phyloP scores from a whole-genome alignment of 805 yeast genomes.

The Cyberlindnera veronae region DNA sequence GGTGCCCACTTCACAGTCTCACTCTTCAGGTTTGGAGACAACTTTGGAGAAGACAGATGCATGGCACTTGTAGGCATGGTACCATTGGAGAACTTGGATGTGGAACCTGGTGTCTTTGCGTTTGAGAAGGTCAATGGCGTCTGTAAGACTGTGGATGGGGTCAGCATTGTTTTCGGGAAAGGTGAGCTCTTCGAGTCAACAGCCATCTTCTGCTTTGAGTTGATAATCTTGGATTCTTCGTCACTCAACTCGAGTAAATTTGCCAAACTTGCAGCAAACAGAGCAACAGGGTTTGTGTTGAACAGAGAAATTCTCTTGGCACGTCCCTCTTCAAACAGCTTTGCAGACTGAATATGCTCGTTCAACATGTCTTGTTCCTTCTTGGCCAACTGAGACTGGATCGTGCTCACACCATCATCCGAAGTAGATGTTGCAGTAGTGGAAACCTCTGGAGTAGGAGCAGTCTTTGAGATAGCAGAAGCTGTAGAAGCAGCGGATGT shows the following conservation, averaged over 20 bases:
- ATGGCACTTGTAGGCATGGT: conserved; percentile 6
- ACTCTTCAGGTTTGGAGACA: conserved; percentile 21
- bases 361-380: conserved; percentile 25
- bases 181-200: conserved; percentile 19
- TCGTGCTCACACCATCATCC: conserved; percentile 6
- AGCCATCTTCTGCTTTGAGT: conserved; percentile 14
- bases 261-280: conserved; percentile 27
- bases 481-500: conserved; percentile 10
- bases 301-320: conserved; percentile 24
- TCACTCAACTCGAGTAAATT: conserved; percentile 25
- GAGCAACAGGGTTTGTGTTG: conserved; percentile 20
- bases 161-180: conserved; percentile 21
- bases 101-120: conserved; percentile 26
- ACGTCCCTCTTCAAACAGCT: conserved; percentile 19
- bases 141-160: conserved; percentile 29
- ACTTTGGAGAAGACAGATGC: conserved; percentile 26
- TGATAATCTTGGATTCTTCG: conserved; percentile 25
- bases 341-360: conserved; percentile 19
- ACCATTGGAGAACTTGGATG: conserved; percentile 13
- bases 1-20: conserved; percentile 21
- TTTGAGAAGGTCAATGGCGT: conserved; percentile 28
- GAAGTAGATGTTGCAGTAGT: conserved; percentile 7
- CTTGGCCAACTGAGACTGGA: conserved; percentile 19
- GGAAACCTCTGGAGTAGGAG: conserved; percentile 7
- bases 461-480: conserved; percentile 7